Evolutionary conservation across 345 rosid species (phyloP).

Genomic region (Arabidopsis suecica): DNA sequence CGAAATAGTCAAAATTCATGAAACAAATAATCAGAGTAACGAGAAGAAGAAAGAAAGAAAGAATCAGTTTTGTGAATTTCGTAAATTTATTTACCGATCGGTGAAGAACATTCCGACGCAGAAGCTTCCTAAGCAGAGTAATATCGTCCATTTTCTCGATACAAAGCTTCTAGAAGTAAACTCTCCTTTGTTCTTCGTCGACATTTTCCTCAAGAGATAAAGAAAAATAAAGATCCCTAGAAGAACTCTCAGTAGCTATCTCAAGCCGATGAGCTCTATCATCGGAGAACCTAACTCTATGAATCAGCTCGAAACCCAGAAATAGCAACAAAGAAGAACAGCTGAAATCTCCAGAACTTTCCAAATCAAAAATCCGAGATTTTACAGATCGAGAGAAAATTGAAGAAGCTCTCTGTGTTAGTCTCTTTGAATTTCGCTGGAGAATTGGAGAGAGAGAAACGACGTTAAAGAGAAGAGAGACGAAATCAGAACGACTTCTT

Average conservation of each 20-base stretch:
- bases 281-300: slow-evolving; percentile 16
- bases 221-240: neutral
- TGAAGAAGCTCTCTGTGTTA: slow-evolving; percentile 6
- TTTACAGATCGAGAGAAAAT: neutral
- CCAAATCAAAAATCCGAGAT: slow-evolving; percentile 11
- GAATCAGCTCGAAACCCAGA: slow-evolving; percentile 15
- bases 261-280: slow-evolving; percentile 20
- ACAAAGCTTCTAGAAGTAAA: slow-evolving; percentile 55
- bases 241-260: neutral
- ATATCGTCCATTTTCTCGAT: slow-evolving; percentile 70
- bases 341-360: slow-evolving; percentile 10
- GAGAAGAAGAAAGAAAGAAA: neutral
- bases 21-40: neutral
- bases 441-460: slow-evolving; percentile 24
- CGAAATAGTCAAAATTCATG: neutral
- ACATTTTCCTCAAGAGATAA: slow-evolving; percentile 41
- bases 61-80: neutral
- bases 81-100: slow-evolving; percentile 38
- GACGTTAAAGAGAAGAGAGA: slow-evolving; percentile 43
- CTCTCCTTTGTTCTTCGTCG: slow-evolving; percentile 76
- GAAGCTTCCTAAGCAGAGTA: slow-evolving; percentile 81
- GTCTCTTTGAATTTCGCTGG: slow-evolving; percentile 6
- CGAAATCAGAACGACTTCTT: slow-evolving; percentile 48
- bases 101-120: slow-evolving; percentile 93
- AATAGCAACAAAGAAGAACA: neutral